Evolutionary conservation across 2,329 filamentous ascomycete species (phyloP), one percentile per base, ranked within the genome.

Genomic region (Aphanocladium album): DNA sequence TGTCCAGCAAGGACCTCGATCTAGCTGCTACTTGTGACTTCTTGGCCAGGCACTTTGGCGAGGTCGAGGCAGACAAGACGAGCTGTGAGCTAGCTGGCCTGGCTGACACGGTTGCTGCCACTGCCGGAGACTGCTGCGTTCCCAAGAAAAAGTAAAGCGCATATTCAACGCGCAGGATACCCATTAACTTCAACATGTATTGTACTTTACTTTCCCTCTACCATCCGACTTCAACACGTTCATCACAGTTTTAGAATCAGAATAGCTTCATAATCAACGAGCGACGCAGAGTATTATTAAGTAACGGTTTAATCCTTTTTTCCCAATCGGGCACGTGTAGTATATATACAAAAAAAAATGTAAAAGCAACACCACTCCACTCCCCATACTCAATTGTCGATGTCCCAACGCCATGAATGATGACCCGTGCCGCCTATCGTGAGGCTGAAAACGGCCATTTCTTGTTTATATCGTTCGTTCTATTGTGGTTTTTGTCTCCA

Each of bases 21-120:
- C 80, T 91, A 72, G 89, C 88, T 0, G 68, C 71, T 5, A 76
- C 83, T 62, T 90, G 88, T 67, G 88, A 90, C 70, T 70, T 76
- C 25, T 72, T 85, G 7, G 86, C 84, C 30, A 68, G 66, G 17
- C 79, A 82, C 63, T 81, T 85, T 69, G 84, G 83, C 39, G 86
- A 88, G 71, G 66, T 80, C 19, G 67, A 74, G 43, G 72, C 67
- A 27, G 70, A 72, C 27, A 67, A 70, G 7, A 59, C 68, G 17
- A 72, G 68, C 62, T 74, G 75, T 63, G 67, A 70, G 23, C 69
- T 81, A 41, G 75, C 71, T 59, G 73, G 74, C 4, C 70, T 85
- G 49, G 80, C 79, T 16, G 77, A 82, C 65, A 71, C 71, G n/a
- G 81, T 76, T 9, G 75, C 73, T 11, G 67, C 67, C 8, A 72